Evolutionary conservation across 1,284 basidiomycete species (phyloP).

Genomic region (Lentinula novae-zelandiae): DNA sequence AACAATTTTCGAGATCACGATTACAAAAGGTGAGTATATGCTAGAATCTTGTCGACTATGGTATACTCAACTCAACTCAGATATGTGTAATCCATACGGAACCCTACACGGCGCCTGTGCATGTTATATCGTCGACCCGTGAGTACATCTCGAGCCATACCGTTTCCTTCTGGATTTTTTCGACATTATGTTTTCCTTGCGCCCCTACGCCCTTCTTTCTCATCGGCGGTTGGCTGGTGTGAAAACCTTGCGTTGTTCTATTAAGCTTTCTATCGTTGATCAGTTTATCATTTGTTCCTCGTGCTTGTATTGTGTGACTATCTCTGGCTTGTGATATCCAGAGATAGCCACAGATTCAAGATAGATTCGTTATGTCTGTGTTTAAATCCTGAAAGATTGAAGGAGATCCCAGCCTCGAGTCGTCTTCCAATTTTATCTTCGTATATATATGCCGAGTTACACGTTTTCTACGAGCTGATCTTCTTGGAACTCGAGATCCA

Average conservation of each 20-base stretch:
- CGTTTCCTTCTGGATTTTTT: background rate
- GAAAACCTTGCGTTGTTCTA: too few species aligned
- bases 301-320: too few species aligned
- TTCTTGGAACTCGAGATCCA: background rate
- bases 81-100: conserved; percentile 40
- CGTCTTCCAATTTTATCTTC: background rate
- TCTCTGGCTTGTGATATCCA: background rate
- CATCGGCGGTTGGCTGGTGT: too few species aligned
- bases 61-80: conserved; percentile 17
- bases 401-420: background rate
- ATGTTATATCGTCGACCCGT: conserved; percentile 42
- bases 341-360: background rate
- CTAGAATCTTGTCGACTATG: background rate
- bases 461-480: background rate
- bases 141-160: conserved; percentile 14
- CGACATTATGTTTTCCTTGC: background rate
- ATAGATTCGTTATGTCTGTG: background rate
- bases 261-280: too few species aligned
- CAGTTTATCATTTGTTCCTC: too few species aligned
- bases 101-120: conserved; percentile 41
- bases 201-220: background rate
- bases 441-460: background rate
- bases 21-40: conserved; percentile 31
- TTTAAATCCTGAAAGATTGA: background rate
- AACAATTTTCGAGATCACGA: conserved; percentile 34